Conservation (phyloP, 2,329 filamentous ascomycete genomes). For the Sporothrix euskadiensis region DNA sequence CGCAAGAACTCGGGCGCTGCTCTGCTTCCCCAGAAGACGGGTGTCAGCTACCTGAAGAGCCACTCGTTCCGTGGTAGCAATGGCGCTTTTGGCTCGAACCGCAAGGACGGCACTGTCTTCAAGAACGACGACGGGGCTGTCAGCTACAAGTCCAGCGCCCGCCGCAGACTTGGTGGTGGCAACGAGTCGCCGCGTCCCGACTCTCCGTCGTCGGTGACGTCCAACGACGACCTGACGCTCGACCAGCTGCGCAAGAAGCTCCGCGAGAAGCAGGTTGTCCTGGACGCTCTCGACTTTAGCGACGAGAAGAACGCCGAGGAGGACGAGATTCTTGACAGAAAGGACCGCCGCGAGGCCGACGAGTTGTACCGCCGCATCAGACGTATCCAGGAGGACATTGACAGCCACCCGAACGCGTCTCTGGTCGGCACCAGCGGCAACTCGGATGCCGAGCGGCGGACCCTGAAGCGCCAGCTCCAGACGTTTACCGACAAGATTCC, state of each 20-base stretch:
- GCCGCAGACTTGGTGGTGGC: conserved; percentile 71
- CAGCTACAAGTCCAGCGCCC: conserved; percentile 90
- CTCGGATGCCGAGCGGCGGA: conserved; percentile 82
- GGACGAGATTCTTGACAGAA: conserved; percentile 85
- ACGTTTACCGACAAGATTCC: conserved; percentile 85
- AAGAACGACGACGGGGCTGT: conserved; percentile 94
- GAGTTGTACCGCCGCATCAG: conserved; percentile 91
- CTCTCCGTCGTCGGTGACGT: conserved; percentile 66
- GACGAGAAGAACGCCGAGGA: conserved; percentile 89
- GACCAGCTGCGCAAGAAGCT: conserved; percentile 93
- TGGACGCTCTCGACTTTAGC: conserved; percentile 95
- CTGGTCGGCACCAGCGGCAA: conserved; percentile 69
- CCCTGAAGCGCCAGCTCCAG: conserved; percentile 86
- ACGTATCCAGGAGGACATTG: conserved; percentile 90
- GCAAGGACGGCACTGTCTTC: conserved; percentile 95
- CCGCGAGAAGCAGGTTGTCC: conserved; percentile 86
- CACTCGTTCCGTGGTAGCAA: conserved; percentile 79
- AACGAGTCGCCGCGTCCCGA: conserved; percentile 73
- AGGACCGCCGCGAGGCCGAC: conserved; percentile 88
- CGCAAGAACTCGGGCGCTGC: conserved; percentile 88
- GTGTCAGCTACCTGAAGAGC: conserved; percentile 96
- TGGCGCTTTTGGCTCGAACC: conserved; percentile 58
- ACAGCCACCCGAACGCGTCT: conserved; percentile 78
- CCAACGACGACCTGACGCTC: conserved; percentile 77
- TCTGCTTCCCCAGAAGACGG: conserved; percentile 89